phyloP scores from a whole-genome alignment of 306 rosid species.

The Biancaea sappan region DNA sequence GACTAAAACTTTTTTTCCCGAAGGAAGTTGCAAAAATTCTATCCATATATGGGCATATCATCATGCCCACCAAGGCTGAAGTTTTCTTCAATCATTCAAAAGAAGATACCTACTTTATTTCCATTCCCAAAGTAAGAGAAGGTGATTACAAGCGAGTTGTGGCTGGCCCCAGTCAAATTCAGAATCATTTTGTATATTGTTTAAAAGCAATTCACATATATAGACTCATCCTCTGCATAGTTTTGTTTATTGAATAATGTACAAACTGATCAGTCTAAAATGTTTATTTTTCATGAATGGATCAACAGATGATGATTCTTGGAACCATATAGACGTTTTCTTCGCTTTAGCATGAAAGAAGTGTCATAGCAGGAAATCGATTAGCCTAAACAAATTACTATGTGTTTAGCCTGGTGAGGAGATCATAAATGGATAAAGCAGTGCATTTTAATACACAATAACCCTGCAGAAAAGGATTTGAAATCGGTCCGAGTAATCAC shows the following conservation, averaged over 20 bases:
- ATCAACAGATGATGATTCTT: constrained; percentile 11
- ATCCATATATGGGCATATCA: background rate
- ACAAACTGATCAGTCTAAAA: constrained; percentile 8
- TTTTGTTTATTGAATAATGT: background rate
- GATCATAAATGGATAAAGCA: constrained; percentile 12
- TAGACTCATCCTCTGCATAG: background rate
- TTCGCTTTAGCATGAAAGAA: background rate
- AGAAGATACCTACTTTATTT: constrained; percentile 8
- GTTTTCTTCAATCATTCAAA: no score
- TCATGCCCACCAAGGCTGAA: no score
- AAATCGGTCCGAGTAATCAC: constrained; percentile 25
- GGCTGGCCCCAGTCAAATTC: constrained; percentile 1
- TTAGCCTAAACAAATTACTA: background rate
- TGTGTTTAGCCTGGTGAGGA: constrained; percentile 2
- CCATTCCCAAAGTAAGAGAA: background rate
- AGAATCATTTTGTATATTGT: background rate
- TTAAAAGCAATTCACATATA: background rate
- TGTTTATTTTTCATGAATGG: constrained; percentile 29
- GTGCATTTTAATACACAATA: constrained; percentile 8
- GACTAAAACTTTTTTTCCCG: background rate
- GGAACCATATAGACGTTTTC: constrained; percentile 12
- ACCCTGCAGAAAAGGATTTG: background rate
- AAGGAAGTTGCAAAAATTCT: background rate
- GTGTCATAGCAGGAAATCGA: background rate
- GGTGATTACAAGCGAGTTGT: constrained; percentile 2